A percentile compares a stretch with the other conserved stretches of the same genome.
Evolutionary conservation across 371 early-diverging fungal genomes (phyloP).

Genomic region (Mucor velutinosus): DNA sequence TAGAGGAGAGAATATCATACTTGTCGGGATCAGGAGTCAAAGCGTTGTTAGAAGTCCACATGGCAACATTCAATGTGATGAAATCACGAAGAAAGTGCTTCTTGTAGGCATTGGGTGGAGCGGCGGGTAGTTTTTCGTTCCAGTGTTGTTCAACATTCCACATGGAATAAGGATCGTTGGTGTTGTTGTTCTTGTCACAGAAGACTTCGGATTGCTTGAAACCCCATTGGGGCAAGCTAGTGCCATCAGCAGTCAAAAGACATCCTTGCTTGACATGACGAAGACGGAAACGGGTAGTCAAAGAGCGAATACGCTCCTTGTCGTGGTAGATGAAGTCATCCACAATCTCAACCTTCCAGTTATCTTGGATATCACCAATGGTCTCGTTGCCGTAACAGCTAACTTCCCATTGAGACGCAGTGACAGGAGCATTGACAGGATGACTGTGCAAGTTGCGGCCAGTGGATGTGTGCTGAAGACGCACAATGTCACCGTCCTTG

Average conservation of each 20-base stretch:
- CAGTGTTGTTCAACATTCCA: constrained; percentile 98
- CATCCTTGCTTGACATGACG: constrained; percentile 83
- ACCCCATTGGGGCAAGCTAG: constrained; percentile 97
- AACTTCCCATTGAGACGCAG: constrained; percentile 85
- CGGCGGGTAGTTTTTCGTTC: constrained; percentile 71
- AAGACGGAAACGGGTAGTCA: constrained; percentile 90
- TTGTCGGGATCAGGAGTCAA: constrained; percentile 96
- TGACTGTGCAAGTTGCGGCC: constrained; percentile 86
- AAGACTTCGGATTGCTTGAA: constrained; percentile 95
- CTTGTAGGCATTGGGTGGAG: constrained; percentile 67
- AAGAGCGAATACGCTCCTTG: constrained; percentile 62
- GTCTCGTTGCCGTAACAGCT: constrained; percentile 80
- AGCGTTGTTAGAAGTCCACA: constrained; percentile 98
- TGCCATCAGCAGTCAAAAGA: constrained; percentile 77
- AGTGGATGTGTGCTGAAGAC: constrained; percentile 80
- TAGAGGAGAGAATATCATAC: constrained; percentile 87
- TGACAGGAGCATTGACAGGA: constrained; percentile 81
- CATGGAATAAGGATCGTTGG: constrained; percentile 65
- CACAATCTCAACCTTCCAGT: constrained; percentile 90
- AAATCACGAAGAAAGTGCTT: constrained; percentile 88
- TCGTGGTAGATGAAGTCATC: constrained; percentile 58
- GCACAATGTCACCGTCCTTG: constrained; percentile 81
- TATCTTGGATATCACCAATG: constrained; percentile 81
- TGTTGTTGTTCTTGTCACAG: constrained; percentile 76
- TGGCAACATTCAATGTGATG: constrained; percentile 93